Percentiles rank a stretch among this genome's conserved stretches.
Conservation (phyloP, 306 rosid species). For the Rosa chinensis region DNA sequence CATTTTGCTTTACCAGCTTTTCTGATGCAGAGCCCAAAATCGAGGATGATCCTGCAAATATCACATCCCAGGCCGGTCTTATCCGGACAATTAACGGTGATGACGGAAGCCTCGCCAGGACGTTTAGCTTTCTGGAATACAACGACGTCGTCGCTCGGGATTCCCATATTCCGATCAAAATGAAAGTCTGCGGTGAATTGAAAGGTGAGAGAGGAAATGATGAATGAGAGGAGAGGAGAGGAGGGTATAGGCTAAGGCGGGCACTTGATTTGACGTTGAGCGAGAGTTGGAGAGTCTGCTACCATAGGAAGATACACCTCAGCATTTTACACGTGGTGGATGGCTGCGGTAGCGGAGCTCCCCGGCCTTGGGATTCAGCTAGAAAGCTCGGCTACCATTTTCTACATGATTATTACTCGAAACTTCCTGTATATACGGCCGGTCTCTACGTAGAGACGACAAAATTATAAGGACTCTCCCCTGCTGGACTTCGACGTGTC, state of each 20-base stretch:
- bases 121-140: constrained; percentile 41
- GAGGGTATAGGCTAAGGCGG: not conserved
- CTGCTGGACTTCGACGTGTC: too few relatives aligned
- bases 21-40: constrained; percentile 59
- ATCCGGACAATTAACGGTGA: constrained; percentile 77
- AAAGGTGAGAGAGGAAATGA: not conserved
- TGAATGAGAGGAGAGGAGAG: not conserved
- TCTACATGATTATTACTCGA: too few relatives aligned
- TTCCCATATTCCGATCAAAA: constrained; percentile 28
- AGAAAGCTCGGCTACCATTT: too few relatives aligned
- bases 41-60: constrained; percentile 63
- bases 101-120: constrained; percentile 46
- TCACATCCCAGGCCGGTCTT: constrained; percentile 75
- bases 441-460: too few relatives aligned
- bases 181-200: not conserved
- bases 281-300: not conserved
- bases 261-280: not conserved
- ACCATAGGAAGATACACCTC: constrained; percentile 20
- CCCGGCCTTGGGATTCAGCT: too few relatives aligned
- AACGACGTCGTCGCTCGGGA: constrained; percentile 55
- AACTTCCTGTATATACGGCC: too few relatives aligned
- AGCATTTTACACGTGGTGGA: constrained; percentile 20
- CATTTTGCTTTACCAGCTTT: constrained; percentile 54
- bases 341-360: not conserved
- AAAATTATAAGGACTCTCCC: too few relatives aligned